Percentiles rank a stretch among this genome's conserved stretches.
Conservation (phyloP, 257 asterid genomes). For the Ophiorrhiza pumila region DNA sequence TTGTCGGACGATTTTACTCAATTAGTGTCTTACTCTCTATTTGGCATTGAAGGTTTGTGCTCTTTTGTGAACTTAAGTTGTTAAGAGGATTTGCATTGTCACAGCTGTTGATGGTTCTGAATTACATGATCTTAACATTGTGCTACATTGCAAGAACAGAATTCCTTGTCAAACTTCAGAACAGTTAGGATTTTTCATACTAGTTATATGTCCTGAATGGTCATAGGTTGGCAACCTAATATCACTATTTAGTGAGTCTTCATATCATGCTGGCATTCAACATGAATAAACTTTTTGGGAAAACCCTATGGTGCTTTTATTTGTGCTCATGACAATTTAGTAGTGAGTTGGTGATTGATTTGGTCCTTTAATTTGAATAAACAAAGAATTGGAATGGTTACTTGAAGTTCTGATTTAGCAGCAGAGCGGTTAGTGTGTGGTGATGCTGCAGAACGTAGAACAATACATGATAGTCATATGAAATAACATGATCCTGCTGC, state of each 20-base stretch:
- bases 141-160: neutral
- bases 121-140: neutral
- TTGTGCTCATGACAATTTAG: neutral
- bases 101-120: neutral
- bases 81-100: neutral
- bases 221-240: neutral
- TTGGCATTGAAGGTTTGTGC: neutral
- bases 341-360: neutral
- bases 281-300: neutral
- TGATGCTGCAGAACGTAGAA: constrained; percentile 1
- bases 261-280: neutral
- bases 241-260: neutral
- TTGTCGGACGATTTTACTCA: neutral
- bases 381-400: constrained; percentile 2
- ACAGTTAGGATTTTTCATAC: neutral
- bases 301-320: neutral
- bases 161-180: neutral
- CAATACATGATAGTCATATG: neutral
- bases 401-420: neutral
- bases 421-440: neutral
- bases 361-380: neutral
- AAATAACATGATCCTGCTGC: neutral
- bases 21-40: neutral
- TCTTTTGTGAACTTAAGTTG: neutral
- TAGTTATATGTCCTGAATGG: neutral